Evolutionary conservation across 169 alveolate species (phyloP).

Genomic region (Eimeria maxima): DNA sequence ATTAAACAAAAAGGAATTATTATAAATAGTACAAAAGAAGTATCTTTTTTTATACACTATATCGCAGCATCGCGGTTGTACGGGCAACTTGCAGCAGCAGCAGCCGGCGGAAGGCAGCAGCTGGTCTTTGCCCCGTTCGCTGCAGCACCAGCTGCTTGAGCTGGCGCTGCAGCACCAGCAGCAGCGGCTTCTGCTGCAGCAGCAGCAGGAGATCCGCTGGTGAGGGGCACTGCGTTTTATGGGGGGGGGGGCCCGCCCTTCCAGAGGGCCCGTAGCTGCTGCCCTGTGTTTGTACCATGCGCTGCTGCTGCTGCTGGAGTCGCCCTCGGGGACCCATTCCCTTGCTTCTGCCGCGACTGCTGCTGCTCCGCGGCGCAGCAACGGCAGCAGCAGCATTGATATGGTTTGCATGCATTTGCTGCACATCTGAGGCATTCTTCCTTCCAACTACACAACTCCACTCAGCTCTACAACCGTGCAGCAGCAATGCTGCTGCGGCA

Average conservation of each 20-base stretch:
- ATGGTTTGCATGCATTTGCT: background rate
- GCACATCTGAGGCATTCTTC: background rate
- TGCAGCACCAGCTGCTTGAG: background rate
- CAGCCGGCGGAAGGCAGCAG: background rate
- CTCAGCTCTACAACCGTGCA: background rate
- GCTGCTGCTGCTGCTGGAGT: background rate
- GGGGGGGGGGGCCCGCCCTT: conserved; percentile 10
- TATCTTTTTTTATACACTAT: background rate
- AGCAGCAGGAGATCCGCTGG: background rate
- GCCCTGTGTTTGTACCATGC: background rate
- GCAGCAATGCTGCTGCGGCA: background rate
- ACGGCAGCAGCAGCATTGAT: background rate
- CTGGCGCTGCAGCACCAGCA: background rate
- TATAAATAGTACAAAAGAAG: no score
- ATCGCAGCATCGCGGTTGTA: no score
- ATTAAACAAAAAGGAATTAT: no score
- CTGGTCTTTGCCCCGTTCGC: background rate
- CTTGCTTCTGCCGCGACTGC: conserved; percentile 22
- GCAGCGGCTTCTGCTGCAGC: background rate
- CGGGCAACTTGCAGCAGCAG: background rate
- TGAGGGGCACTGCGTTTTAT: background rate
- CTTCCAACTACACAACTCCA: background rate
- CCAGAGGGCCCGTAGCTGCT: background rate
- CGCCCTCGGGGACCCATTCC: conserved; percentile 1
- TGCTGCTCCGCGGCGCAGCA: conserved; percentile 21